These are phyloP conservation scores for Tephrocybe sp. DNA, from an alignment of 768 basidiomycete species.

Conservation along the genomic window DNA sequence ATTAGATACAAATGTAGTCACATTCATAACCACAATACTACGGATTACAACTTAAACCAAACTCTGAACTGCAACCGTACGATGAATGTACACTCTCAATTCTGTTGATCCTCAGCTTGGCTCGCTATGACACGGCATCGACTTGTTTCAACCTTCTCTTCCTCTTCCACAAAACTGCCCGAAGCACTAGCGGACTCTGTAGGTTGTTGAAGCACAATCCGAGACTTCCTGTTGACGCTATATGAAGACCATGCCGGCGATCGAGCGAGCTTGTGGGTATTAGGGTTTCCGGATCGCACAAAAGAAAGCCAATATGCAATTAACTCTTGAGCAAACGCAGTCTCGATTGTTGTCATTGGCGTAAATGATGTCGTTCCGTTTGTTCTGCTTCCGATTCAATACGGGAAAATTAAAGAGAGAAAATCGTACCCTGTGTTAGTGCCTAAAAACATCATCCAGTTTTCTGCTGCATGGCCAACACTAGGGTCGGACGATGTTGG, in stretches of 20 bases:
- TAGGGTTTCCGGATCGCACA: conserved; percentile 54
- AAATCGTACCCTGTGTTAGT: conserved; percentile 52
- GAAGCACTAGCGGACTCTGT: conserved; percentile 27
- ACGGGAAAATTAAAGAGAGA: neutral
- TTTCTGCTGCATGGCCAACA: conserved; percentile 55
- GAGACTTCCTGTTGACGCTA: conserved; percentile 22
- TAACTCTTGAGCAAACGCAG: conserved; percentile 53
- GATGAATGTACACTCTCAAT: too few species aligned
- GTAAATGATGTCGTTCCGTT: conserved; percentile 15
- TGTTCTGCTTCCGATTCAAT: conserved; percentile 5
- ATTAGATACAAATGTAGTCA: too few species aligned
- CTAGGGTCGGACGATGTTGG: conserved; percentile 34
- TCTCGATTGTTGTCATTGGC: conserved; percentile 38
- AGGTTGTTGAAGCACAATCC: conserved; percentile 45
- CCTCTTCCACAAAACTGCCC: conserved; percentile 40
- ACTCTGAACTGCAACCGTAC: too few species aligned
- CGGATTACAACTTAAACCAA: too few species aligned
- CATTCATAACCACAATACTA: too few species aligned
- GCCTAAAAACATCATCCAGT: conserved; percentile 69
- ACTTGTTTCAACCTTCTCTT: conserved; percentile 33
- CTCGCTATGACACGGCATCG: conserved; percentile 28
- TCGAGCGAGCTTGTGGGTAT: conserved; percentile 47
- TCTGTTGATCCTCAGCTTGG: conserved; percentile 12
- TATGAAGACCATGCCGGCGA: conserved; percentile 52
- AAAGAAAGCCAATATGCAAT: conserved; percentile 69